phyloP scores from a whole-genome alignment of 306 rosid species.

The Rosa rugosa region DNA sequence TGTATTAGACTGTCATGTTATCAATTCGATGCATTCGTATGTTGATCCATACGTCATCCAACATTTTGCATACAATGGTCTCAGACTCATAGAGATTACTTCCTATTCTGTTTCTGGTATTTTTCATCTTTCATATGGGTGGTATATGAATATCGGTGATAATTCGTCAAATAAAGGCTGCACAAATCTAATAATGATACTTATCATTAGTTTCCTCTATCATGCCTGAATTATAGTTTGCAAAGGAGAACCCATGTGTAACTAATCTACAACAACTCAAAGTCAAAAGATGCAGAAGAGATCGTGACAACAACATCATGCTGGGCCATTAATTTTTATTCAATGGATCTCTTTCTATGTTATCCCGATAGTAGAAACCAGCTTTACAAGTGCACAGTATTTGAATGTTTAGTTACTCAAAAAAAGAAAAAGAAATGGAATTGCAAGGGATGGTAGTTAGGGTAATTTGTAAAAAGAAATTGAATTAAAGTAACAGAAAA shows the following conservation, averaged over 20 bases:
- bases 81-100: not conserved
- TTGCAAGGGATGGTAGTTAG: too few relatives aligned
- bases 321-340: slow-evolving; percentile 33
- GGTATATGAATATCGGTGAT: too few relatives aligned
- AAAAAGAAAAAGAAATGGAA: too few relatives aligned
- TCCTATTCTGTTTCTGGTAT: not conserved
- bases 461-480: too few relatives aligned
- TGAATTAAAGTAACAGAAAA: too few relatives aligned
- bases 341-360: not conserved
- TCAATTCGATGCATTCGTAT: not conserved
- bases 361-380: too few relatives aligned
- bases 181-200: too few relatives aligned
- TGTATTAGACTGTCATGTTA: not conserved
- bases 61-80: not conserved
- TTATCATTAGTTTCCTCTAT: not conserved
- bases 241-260: slow-evolving; percentile 28
- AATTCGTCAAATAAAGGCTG: too few relatives aligned
- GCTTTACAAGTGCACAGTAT: too few relatives aligned
- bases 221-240: slow-evolving; percentile 20
- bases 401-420: too few relatives aligned
- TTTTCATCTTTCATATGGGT: not conserved
- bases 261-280: slow-evolving; percentile 29
- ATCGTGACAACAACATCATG: slow-evolving; percentile 24
- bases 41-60: not conserved
- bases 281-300: slow-evolving; percentile 35